Evolutionary conservation across 1,139 yeast genomes (phyloP).

Genomic region (Pichia sp.): DNA sequence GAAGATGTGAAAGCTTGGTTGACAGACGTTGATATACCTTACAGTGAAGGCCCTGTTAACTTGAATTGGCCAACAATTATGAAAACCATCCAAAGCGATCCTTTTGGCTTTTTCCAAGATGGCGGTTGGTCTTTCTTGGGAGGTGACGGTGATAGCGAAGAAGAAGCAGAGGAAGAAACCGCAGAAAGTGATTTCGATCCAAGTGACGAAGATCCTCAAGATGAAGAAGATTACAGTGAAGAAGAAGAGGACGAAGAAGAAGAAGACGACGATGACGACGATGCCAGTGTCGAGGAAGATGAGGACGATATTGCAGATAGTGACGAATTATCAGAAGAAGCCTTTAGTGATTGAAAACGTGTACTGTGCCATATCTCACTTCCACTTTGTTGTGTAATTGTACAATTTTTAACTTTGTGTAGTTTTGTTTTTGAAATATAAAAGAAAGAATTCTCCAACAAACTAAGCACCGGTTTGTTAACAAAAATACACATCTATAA

Average conservation of each 20-base stretch:
- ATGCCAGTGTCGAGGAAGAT: conserved; percentile 49
- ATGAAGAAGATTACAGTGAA: conserved; percentile 62
- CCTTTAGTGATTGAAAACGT: conserved; percentile 26
- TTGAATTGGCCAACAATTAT: conserved; percentile 94
- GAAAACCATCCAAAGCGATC: conserved; percentile 90
- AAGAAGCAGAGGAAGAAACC: conserved; percentile 42
- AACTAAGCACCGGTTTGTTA: background rate
- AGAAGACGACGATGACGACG: conserved; percentile 37
- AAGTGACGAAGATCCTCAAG: conserved; percentile 65
- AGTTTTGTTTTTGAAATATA: background rate
- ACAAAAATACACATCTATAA: conserved; percentile 3
- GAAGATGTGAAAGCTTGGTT: conserved; percentile 96
- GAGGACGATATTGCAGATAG: conserved; percentile 41
- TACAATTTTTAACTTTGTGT: background rate
- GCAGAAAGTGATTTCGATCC: conserved; percentile 60
- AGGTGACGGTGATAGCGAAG: conserved; percentile 56
- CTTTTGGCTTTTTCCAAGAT: conserved; percentile 86
- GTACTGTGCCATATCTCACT: no score
- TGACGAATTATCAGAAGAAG: conserved; percentile 39
- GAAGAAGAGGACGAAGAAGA: conserved; percentile 39
- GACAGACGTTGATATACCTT: conserved; percentile 92
- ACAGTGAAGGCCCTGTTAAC: conserved; percentile 91
- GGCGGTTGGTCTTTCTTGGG: conserved; percentile 97
- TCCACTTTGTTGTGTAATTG: background rate
- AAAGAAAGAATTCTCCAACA: background rate